Evolutionary conservation across 805 yeast species (phyloP).

Genomic region (Metschnikowia sp.): DNA sequence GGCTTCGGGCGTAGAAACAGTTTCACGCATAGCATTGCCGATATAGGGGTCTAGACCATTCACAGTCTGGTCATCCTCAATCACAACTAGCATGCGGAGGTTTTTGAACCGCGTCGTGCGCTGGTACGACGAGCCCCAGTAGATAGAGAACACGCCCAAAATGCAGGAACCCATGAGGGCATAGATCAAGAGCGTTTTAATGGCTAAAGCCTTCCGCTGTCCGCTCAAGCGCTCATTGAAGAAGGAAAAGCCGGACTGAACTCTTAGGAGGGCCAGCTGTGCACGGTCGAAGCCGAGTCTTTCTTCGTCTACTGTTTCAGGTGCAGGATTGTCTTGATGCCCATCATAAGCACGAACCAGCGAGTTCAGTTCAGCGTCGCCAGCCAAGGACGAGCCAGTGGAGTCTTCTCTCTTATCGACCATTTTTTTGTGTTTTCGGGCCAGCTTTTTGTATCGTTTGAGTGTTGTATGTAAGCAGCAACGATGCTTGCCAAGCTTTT

Average conservation of each 20-base stretch:
- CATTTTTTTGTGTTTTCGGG: not conserved
- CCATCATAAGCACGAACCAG: slow-evolving; percentile 1
- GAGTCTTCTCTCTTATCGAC: not conserved
- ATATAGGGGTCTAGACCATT: slow-evolving; percentile 26
- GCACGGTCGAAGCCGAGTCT: slow-evolving; percentile 4
- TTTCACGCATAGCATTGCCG: slow-evolving; percentile 21
- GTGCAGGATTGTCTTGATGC: not conserved
- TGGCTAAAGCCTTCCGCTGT: slow-evolving; percentile 19
- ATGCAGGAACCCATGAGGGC: slow-evolving; percentile 33
- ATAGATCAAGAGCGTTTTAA: slow-evolving; percentile 22
- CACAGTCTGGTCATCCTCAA: slow-evolving; percentile 30
- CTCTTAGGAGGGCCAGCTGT: slow-evolving; percentile 17
- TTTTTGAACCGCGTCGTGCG: slow-evolving; percentile 28
- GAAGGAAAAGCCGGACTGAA: slow-evolving; percentile 29
- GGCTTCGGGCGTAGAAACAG: slow-evolving; percentile 18
- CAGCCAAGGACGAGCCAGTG: not conserved
- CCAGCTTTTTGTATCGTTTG: too few species aligned
- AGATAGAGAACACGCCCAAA: slow-evolving; percentile 38
- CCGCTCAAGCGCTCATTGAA: slow-evolving; percentile 25
- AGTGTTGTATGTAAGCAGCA: too few species aligned
- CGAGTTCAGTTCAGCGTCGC: not conserved
- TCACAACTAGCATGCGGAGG: slow-evolving; percentile 36
- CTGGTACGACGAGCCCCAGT: slow-evolving; percentile 48
- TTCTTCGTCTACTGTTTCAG: slow-evolving; percentile 1
- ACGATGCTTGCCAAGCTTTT: too few species aligned